phyloP scores from a whole-genome alignment of 2,329 filamentous ascomycete genomes.

The Xylaria digitata region DNA sequence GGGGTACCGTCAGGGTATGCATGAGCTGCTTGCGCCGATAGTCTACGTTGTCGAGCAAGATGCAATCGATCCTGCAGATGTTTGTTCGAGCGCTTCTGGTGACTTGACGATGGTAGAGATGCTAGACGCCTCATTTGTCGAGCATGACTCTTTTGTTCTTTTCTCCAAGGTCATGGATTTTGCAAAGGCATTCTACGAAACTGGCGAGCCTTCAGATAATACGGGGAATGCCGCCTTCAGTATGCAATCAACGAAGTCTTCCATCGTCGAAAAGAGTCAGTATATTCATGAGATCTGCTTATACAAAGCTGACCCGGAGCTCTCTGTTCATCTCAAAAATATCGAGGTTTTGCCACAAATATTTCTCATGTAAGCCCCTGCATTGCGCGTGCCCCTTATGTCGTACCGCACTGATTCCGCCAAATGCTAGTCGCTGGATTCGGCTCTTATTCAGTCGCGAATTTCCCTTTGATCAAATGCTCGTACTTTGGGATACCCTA shows the following conservation, averaged over 20 bases:
- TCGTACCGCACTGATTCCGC: constrained; percentile 23
- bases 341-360: constrained; percentile 96
- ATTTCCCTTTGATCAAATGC: constrained; percentile 86
- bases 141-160: constrained; percentile 90
- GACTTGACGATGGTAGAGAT: constrained; percentile 71
- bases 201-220: constrained; percentile 59
- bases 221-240: constrained; percentile 42
- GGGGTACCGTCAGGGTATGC: constrained; percentile 98
- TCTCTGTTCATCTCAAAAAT: constrained; percentile 81
- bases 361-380: constrained; percentile 81
- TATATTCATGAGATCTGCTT: constrained; percentile 88
- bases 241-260: constrained; percentile 61
- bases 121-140: constrained; percentile 78
- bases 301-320: constrained; percentile 81
- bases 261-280: constrained; percentile 86
- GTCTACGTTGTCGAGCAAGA: constrained; percentile 87
- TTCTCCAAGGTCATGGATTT: constrained; percentile 90
- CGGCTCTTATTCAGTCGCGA: constrained; percentile 92
- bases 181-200: constrained; percentile 87
- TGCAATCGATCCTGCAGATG: constrained; percentile 68
- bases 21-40: constrained; percentile 91
- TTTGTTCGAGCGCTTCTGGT: constrained; percentile 50
- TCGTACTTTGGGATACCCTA: constrained; percentile 89
- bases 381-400: background rate
- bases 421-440: constrained; percentile 80